Evolutionary conservation across 148 eudicot species (phyloP), one percentile per base, ranked within the genome.

Genomic region (Rhododendron vialii): DNA sequence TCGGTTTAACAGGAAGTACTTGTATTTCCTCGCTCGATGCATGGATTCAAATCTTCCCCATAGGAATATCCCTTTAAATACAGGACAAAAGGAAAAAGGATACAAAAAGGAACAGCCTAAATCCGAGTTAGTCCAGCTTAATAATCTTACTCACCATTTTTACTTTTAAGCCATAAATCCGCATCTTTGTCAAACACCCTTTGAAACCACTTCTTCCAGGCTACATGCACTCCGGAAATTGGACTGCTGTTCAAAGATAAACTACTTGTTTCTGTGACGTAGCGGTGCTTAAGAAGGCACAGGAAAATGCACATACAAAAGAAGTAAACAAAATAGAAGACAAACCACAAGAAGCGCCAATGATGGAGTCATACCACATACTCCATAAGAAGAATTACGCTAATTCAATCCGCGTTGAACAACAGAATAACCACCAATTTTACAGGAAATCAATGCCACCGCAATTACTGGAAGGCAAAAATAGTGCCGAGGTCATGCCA

Each of bases 341-440:
- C 59, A 79, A 79, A 41, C 20, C 17, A 79, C 15, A 10, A 3
- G 59, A 79, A 47, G 22, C 59, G 28, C 61, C 59, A 48, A 53
- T 48, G 59, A 79, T 47, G 35, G 2, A 24, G 81, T 22, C 50
- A 1, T 10, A 10, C 8, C 24, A 8, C 43, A 17, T 43, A 41
- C 35, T 45, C 81, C 28, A 43, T 43, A 43, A 78, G 81, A 28
- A 80, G 35, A 80, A 7, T 26, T 80, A 30, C 3, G 24, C 20
- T 28, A 53, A 50, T 14, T 80, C 55, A 80, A 50, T 80, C 61
- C 10, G 15, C 12, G 1, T 12, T 26, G 36, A 80, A 80, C 36
- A 26, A 43, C 28, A 15, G 38, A 1, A 83, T 30, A 73, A 84
- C 88, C 86, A 83, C 85, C 89, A 67, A 89, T 86, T 51, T 65